These are phyloP conservation scores for Sonneratia alba DNA, from an alignment of 345 rosid genomes.

Conservation along the genomic window DNA sequence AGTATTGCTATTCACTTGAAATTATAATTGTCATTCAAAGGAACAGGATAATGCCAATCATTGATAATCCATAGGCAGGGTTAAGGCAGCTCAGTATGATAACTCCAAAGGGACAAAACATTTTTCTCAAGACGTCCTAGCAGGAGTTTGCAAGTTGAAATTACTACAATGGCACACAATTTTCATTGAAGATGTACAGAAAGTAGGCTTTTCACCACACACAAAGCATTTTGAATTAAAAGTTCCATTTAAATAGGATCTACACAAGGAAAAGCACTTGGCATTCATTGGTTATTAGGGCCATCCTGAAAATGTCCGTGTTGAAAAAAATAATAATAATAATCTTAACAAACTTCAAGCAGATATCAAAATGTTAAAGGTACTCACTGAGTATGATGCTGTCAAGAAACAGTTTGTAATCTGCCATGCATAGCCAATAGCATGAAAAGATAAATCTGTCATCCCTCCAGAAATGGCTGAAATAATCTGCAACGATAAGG, in stretches of 20 bases:
- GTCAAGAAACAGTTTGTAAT: constrained; percentile 80
- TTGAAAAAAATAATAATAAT: neutral
- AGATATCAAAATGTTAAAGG: constrained; percentile 7
- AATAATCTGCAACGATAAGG: constrained; percentile 40
- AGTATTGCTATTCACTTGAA: neutral
- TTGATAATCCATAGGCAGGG: neutral
- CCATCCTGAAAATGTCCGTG: no score
- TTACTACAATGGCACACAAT: neutral
- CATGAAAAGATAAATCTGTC: constrained; percentile 84
- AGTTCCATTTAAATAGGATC: no score
- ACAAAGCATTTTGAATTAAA: neutral
- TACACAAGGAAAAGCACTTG: no score
- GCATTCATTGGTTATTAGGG: no score
- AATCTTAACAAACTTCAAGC: neutral
- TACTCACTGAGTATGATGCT: constrained; percentile 87
- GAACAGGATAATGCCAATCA: neutral
- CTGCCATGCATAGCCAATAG: constrained; percentile 95
- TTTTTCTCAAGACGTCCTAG: neutral
- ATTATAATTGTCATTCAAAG: neutral
- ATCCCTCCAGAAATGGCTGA: constrained; percentile 97
- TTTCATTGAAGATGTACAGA: neutral
- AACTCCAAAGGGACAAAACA: neutral
- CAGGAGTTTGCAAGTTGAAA: neutral
- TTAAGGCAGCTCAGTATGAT: neutral
- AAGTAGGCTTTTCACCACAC: neutral